Conservation (phyloP, 1,284 basidiomycete species). For the Cutaneotrichosporon daszewskae region DNA sequence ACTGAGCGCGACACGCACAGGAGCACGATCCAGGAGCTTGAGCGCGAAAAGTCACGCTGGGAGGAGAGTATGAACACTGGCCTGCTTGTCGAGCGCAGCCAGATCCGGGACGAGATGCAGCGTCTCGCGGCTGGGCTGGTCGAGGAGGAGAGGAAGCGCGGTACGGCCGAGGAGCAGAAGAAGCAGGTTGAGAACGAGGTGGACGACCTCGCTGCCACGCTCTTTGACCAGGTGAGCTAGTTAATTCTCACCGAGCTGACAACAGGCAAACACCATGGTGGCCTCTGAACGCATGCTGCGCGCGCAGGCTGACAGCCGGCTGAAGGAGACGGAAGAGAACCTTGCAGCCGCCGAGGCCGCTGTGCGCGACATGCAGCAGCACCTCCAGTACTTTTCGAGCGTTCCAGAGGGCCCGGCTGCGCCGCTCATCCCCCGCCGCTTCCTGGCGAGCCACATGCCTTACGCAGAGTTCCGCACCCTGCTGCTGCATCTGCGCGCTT, state of each 20-base stretch:
- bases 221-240: constrained; percentile 60
- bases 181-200: constrained; percentile 75
- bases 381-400: constrained; percentile 68
- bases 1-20: constrained; percentile 40
- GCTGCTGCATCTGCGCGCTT: constrained; percentile 68
- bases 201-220: constrained; percentile 82
- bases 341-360: constrained; percentile 79
- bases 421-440: constrained; percentile 30
- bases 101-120: constrained; percentile 87
- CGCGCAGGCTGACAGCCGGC: constrained; percentile 74
- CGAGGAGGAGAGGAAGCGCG: constrained; percentile 84
- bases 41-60: constrained; percentile 48
- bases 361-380: constrained; percentile 72
- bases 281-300: constrained; percentile 74
- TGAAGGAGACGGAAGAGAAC: constrained; percentile 70
- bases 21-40: constrained; percentile 69
- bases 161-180: constrained; percentile 79
- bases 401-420: constrained; percentile 2
- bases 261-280: constrained; percentile 82
- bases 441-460: constrained; percentile 66
- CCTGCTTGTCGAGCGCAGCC: constrained; percentile 80
- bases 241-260: background rate
- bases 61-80: constrained; percentile 59
- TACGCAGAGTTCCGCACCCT: constrained; percentile 84
- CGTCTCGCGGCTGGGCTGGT: constrained; percentile 89